Evolutionary conservation across 805 yeast species (phyloP).

Genomic region (Yamadazyma endophytica): DNA sequence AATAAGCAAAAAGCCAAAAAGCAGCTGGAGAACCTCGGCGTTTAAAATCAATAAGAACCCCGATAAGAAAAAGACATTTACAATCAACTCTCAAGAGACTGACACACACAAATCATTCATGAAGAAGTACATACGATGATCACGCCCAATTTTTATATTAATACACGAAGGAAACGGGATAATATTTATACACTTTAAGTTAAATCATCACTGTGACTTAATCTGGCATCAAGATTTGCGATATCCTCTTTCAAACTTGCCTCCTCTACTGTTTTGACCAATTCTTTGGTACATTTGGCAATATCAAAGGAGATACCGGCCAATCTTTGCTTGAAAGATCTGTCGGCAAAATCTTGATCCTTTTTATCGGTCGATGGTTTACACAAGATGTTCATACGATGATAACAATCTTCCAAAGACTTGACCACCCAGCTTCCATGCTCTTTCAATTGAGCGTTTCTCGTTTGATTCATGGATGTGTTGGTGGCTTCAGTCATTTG

Average conservation of each 20-base stretch:
- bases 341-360: constrained; percentile 73
- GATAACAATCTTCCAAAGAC: constrained; percentile 78
- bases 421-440: constrained; percentile 91
- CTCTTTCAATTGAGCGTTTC: constrained; percentile 78
- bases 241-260: constrained; percentile 86
- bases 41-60: constrained; percentile 15
- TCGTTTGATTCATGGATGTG: constrained; percentile 81
- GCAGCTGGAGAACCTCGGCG: constrained; percentile 27
- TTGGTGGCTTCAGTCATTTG: constrained; percentile 90
- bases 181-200: constrained; percentile 9
- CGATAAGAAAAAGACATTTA: constrained; percentile 13
- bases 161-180: constrained; percentile 4
- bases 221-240: constrained; percentile 69
- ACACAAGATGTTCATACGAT: constrained; percentile 75
- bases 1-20: constrained; percentile 13
- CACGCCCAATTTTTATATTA: constrained; percentile 2
- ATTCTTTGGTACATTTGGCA: constrained; percentile 93
- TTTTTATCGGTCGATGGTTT: constrained; percentile 31
- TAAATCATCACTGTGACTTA: constrained; percentile 34
- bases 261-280: constrained; percentile 94
- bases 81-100: constrained; percentile 31
- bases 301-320: constrained; percentile 96
- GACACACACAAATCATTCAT: constrained; percentile 32
- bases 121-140: constrained; percentile 27
- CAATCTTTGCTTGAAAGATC: constrained; percentile 84